A percentile compares a stretch with the other conserved stretches of the same genome.
phyloP scores from a whole-genome alignment of 2,329 filamentous ascomycete genomes.

The Exophiala mesophila region DNA sequence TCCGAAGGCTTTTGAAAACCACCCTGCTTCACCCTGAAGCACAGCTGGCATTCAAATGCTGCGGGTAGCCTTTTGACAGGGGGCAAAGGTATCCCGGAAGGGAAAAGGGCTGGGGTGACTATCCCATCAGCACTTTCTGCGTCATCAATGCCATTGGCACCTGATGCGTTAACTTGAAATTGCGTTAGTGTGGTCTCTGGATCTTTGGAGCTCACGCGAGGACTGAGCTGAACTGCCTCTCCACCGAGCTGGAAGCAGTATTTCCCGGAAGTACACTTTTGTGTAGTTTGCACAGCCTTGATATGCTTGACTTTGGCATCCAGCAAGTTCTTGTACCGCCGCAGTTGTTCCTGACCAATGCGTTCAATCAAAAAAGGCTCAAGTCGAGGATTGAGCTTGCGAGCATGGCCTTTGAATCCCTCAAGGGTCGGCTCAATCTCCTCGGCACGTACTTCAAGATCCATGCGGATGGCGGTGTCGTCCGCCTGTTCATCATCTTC shows the following conservation, averaged over 20 bases:
- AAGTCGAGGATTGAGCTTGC: conserved; percentile 68
- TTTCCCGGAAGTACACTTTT: conserved; percentile 55
- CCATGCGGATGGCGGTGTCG: conserved; percentile 42
- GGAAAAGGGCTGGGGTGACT: conserved; percentile 70
- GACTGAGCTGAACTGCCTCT: conserved; percentile 57
- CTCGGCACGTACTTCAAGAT: conserved; percentile 59
- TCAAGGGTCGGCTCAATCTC: conserved; percentile 66
- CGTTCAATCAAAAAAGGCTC: conserved; percentile 67
- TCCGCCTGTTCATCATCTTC: conserved; percentile 45
- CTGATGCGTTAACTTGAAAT: conserved; percentile 53
- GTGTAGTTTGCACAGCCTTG: conserved; percentile 48
- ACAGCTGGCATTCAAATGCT: conserved; percentile 84
- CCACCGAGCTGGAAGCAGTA: conserved; percentile 66
- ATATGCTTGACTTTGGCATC: conserved; percentile 67
- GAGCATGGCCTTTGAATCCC: conserved; percentile 72
- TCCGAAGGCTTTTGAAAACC: conserved; percentile 81
- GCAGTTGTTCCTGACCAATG: conserved; percentile 73
- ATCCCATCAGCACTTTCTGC: conserved; percentile 62
- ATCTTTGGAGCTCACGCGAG: conserved; percentile 49
- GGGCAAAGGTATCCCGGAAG: conserved; percentile 73
- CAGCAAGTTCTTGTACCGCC: conserved; percentile 72
- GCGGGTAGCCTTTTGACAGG: conserved; percentile 72
- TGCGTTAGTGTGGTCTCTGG: conserved; percentile 52
- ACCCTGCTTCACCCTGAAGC: conserved; percentile 71
- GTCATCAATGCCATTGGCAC: conserved; percentile 59